These are phyloP conservation scores for Fusarium subtropicale DNA, from an alignment of 2,329 filamentous ascomycete genomes.

Conservation along the genomic window DNA sequence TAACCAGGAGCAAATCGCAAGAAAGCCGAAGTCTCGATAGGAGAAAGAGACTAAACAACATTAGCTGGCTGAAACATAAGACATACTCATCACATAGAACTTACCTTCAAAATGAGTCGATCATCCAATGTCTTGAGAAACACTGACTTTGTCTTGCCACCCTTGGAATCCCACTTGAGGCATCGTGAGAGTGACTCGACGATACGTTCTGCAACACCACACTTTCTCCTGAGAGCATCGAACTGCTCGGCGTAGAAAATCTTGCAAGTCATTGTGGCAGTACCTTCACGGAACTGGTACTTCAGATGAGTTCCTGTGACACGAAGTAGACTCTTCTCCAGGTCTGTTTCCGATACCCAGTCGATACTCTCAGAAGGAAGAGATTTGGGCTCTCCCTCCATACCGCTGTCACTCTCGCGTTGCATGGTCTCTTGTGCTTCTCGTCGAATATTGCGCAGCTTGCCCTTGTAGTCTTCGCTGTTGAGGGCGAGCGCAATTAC, in stretches of 20 bases:
- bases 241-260: conserved; percentile 99
- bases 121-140: conserved; percentile 98
- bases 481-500: conserved; percentile 93
- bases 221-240: conserved; percentile 91
- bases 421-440: conserved; percentile 60
- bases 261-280: conserved; percentile 97
- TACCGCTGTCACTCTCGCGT: conserved; percentile 50
- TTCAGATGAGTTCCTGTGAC: conserved; percentile 92
- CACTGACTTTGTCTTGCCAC: conserved; percentile 96
- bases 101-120: conserved; percentile 84
- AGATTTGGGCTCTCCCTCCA: conserved; percentile 48
- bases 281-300: conserved; percentile 93
- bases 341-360: conserved; percentile 71
- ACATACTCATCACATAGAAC: not conserved
- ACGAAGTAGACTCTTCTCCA: conserved; percentile 87
- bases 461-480: conserved; percentile 86
- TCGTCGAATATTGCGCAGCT: conserved; percentile 75
- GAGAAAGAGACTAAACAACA: conserved; percentile 76
- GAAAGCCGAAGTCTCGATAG: conserved; percentile 93
- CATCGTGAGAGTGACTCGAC: conserved; percentile 95
- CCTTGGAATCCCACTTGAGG: conserved; percentile 97
- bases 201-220: conserved; percentile 91
- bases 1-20: conserved; percentile 96
- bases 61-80: conserved; percentile 25
- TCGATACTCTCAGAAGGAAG: conserved; percentile 54